phyloP scores from a whole-genome alignment of 352 stramenopile genomes.

The Globisporangium emineosum region DNA sequence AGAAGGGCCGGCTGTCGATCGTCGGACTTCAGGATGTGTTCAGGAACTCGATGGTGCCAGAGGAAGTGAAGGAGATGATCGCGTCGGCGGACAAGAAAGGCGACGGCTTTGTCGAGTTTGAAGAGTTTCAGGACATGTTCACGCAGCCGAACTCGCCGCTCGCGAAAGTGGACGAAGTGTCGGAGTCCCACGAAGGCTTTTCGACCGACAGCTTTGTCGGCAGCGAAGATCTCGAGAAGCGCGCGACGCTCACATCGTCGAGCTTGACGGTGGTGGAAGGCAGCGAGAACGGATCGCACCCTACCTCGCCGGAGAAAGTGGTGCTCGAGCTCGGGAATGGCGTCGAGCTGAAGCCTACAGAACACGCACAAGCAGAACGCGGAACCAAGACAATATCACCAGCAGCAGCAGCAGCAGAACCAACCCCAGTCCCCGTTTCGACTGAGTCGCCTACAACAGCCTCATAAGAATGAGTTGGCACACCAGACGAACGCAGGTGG shows the following conservation, averaged over 20 bases:
- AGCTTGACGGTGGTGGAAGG: slow-evolving; percentile 6
- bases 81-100: slow-evolving; percentile 80
- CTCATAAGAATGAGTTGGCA: slow-evolving; percentile 4
- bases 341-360: neutral
- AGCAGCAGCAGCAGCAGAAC: neutral
- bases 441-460: slow-evolving; percentile 2
- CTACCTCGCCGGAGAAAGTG: neutral
- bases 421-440: neutral
- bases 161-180: slow-evolving; percentile 33
- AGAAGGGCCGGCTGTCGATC: slow-evolving; percentile 89
- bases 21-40: slow-evolving; percentile 87
- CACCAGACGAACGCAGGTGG: neutral
- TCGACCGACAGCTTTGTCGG: slow-evolving; percentile 20
- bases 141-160: slow-evolving; percentile 29
- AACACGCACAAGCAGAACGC: neutral
- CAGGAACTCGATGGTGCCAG: slow-evolving; percentile 81
- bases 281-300: slow-evolving; percentile 5
- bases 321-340: neutral
- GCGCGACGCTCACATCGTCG: slow-evolving; percentile 17
- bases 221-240: slow-evolving; percentile 24
- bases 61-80: slow-evolving; percentile 91
- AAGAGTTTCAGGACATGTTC: slow-evolving; percentile 88
- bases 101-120: slow-evolving; percentile 83
- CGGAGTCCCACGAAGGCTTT: slow-evolving; percentile 21
- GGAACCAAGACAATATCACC: slow-evolving; percentile 6